phyloP scores from a whole-genome alignment of 495 filamentous ascomycete genomes.

The Oleoguttula mirabilis region DNA sequence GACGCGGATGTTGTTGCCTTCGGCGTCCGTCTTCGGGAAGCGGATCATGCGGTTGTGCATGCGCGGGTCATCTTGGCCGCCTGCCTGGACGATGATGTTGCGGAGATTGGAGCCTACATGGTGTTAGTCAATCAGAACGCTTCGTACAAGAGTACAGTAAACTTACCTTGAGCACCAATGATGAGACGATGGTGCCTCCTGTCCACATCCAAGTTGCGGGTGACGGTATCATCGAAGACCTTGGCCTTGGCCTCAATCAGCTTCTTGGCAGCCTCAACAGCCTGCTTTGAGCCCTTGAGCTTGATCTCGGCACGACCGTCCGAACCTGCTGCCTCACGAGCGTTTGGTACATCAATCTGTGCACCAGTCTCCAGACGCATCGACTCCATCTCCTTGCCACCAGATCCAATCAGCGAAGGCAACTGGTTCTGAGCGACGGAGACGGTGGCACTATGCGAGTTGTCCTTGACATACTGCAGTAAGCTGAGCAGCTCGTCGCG shows the following conservation, averaged over 20 bases:
- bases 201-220: slow-evolving; percentile 73
- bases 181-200: slow-evolving; percentile 82
- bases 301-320: slow-evolving; percentile 65
- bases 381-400: slow-evolving; percentile 80
- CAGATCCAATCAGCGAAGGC: slow-evolving; percentile 77
- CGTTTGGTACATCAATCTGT: slow-evolving; percentile 76
- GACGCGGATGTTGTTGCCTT: slow-evolving; percentile 73
- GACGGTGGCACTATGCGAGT: slow-evolving; percentile 63
- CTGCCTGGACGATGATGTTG: slow-evolving; percentile 74
- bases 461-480: slow-evolving; percentile 75
- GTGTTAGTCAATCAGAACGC: slow-evolving; percentile 27
- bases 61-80: slow-evolving; percentile 72
- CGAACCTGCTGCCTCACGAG: slow-evolving; percentile 47
- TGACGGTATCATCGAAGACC: slow-evolving; percentile 75
- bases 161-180: slow-evolving; percentile 79
- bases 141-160: slow-evolving; percentile 8
- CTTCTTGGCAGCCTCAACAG: slow-evolving; percentile 83
- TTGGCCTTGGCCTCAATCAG: slow-evolving; percentile 69
- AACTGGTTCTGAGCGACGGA: slow-evolving; percentile 79
- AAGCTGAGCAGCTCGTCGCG: slow-evolving; percentile 79
- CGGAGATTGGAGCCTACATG: slow-evolving; percentile 75
- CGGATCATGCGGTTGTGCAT: slow-evolving; percentile 75
- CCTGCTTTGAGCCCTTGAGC: slow-evolving; percentile 78
- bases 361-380: slow-evolving; percentile 71
- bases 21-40: slow-evolving; percentile 70